A percentile compares a stretch with the other conserved stretches of the same genome.
phyloP scores from a whole-genome alignment of 345 rosid genomes.

The Eucalyptus pumila region DNA sequence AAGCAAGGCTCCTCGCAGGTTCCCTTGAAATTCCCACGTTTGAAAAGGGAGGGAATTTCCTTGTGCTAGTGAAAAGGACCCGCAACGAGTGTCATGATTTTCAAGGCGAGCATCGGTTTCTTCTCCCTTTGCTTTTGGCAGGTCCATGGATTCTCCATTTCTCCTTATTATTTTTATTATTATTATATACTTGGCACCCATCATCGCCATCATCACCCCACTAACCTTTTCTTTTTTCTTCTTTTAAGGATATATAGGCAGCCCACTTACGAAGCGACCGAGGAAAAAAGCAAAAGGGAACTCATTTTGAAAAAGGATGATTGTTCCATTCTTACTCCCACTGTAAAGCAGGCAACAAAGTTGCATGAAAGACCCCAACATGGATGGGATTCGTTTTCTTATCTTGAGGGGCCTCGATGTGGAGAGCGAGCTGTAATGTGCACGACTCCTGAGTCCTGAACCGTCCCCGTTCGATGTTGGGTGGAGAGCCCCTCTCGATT shows the following conservation, averaged over 20 bases:
- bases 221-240: not conserved
- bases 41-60: not conserved
- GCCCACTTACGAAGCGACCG: not conserved
- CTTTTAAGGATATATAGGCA: not conserved
- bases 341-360: not conserved
- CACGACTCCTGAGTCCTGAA: not conserved
- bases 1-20: not conserved
- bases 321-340: not conserved
- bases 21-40: not conserved
- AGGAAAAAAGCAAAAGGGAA: not conserved
- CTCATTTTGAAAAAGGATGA: not conserved
- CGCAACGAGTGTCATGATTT: not conserved
- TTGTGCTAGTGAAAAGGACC: not conserved
- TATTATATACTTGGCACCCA: not conserved
- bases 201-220: not conserved
- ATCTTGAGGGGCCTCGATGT: not conserved
- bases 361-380: not conserved
- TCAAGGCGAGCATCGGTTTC: not conserved
- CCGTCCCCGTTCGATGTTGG: not conserved
- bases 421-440: not conserved
- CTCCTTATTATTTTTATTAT: fast-evolving
- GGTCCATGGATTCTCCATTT: not conserved
- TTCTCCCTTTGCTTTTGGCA: not conserved
- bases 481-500: not conserved
- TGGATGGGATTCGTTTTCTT: not conserved